phyloP scores from a whole-genome alignment of 176 grass and related monocot species.

The Coix lacrymajobi region DNA sequence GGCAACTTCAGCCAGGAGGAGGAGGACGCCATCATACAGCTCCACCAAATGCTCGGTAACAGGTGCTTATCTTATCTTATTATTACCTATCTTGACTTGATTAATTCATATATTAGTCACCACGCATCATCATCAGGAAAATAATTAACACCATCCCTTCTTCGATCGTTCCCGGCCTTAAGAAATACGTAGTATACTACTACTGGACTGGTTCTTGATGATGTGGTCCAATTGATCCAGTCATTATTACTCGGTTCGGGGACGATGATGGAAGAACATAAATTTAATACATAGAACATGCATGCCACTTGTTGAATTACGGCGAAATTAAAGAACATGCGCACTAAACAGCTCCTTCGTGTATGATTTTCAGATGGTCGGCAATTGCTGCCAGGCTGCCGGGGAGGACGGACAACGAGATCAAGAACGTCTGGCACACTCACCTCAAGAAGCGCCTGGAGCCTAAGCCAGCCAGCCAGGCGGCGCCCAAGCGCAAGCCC shows the following conservation, averaged over 20 bases:
- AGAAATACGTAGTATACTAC: no score
- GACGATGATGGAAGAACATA: neutral
- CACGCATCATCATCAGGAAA: neutral
- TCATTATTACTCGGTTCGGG: no score
- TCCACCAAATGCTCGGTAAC: conserved; percentile 68
- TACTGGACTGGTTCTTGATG: neutral
- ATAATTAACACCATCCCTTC: neutral
- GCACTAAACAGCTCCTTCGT: neutral
- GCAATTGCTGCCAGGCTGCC: conserved; percentile 72
- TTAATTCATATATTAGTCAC: neutral
- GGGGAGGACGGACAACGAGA: conserved; percentile 89
- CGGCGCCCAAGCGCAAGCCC: conserved; percentile 25
- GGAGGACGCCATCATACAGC: conserved; percentile 66
- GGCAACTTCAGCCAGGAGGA: conserved; percentile 79
- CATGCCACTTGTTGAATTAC: neutral
- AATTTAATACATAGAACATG: neutral
- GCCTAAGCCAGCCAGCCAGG: conserved; percentile 1
- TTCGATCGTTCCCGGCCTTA: no score
- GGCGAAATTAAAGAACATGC: neutral
- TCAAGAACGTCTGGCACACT: conserved; percentile 95
- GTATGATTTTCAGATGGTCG: conserved; percentile 56
- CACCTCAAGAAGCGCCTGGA: conserved; percentile 60
- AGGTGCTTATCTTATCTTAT: conserved; percentile 37
- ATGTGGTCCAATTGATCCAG: neutral
- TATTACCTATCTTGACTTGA: neutral